These are phyloP conservation scores for Candida coquimbonensis DNA, from an alignment of 805 yeast species.

Conservation along the genomic window DNA sequence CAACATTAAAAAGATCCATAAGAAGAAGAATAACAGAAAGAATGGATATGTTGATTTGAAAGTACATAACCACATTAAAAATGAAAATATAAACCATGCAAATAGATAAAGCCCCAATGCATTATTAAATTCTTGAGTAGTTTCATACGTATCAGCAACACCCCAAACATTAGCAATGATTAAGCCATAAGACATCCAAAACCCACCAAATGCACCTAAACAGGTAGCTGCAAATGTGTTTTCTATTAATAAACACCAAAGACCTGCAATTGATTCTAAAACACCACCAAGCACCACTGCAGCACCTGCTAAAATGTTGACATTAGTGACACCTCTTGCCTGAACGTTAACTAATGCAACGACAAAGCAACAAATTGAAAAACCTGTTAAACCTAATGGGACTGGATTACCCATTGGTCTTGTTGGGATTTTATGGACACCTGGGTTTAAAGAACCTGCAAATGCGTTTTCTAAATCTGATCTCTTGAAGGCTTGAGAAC, in stretches of 20 bases:
- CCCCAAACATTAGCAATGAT: slow-evolving; percentile 53
- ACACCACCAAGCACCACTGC: slow-evolving; percentile 71
- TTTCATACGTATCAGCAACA: slow-evolving; percentile 41
- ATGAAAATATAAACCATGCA: slow-evolving; percentile 62
- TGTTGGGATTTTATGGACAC: slow-evolving; percentile 36
- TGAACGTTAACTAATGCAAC: slow-evolving; percentile 55
- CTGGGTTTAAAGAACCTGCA: slow-evolving; percentile 48
- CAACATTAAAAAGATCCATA: slow-evolving; percentile 48
- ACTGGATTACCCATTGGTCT: slow-evolving; percentile 67
- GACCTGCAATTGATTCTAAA: slow-evolving; percentile 64
- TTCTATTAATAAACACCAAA: slow-evolving; percentile 70
- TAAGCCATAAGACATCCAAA: slow-evolving; percentile 73
- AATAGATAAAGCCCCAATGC: slow-evolving; percentile 52
- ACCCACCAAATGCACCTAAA: slow-evolving; percentile 50
- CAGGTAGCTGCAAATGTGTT: slow-evolving; percentile 68
- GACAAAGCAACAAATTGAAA: slow-evolving; percentile 51
- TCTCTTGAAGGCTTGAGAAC: slow-evolving; percentile 36
- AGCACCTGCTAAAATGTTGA: slow-evolving; percentile 55
- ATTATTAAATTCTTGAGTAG: slow-evolving; percentile 37
- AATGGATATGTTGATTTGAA: slow-evolving; percentile 55
- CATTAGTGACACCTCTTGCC: slow-evolving; percentile 60
- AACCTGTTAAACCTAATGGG: slow-evolving; percentile 66
- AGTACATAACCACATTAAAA: slow-evolving; percentile 48
- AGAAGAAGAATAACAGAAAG: slow-evolving; percentile 44
- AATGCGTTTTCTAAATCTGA: slow-evolving; percentile 56